Conservation (phyloP, 495 filamentous ascomycete species). For the Penicillium fimorum region DNA sequence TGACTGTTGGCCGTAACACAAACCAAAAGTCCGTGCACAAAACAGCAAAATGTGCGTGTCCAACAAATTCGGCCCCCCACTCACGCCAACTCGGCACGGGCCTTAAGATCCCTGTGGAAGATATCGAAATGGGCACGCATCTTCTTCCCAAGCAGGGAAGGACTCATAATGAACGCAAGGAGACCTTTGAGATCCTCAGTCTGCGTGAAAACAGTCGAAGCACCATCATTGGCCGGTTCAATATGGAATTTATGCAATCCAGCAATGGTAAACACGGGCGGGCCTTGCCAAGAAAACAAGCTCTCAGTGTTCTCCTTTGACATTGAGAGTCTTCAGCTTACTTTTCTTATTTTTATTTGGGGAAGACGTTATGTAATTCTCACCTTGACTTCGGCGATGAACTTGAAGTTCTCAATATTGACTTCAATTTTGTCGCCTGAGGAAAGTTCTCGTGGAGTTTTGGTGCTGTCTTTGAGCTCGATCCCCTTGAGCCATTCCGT, state of each 20-base stretch:
- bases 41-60: not conserved
- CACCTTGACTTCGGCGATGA: constrained; percentile 28
- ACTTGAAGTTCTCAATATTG: constrained; percentile 29
- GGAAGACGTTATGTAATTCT: not conserved
- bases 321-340: constrained; percentile 5
- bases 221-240: constrained; percentile 25
- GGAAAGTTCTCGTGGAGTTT: constrained; percentile 14
- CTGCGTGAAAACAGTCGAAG: constrained; percentile 29
- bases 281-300: constrained; percentile 31
- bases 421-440: constrained; percentile 24
- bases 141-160: constrained; percentile 24
- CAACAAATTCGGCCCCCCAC: constrained; percentile 1
- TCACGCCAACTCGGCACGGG: constrained; percentile 17
- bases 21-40: not conserved
- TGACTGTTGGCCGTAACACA: no score
- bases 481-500: constrained; percentile 28
- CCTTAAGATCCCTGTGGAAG: constrained; percentile 29
- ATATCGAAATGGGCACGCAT: constrained; percentile 22
- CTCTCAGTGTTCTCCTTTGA: constrained; percentile 24
- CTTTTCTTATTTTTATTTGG: not conserved
- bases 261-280: constrained; percentile 28
- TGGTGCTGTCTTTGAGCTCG: constrained; percentile 16
- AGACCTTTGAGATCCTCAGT: constrained; percentile 26
- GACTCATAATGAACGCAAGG: constrained; percentile 24
- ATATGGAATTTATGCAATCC: constrained; percentile 27